Evolutionary conservation across 768 basidiomycete genomes (phyloP), one percentile per base, ranked within the genome.

Genomic region (Leucosporidium scottii): DNA sequence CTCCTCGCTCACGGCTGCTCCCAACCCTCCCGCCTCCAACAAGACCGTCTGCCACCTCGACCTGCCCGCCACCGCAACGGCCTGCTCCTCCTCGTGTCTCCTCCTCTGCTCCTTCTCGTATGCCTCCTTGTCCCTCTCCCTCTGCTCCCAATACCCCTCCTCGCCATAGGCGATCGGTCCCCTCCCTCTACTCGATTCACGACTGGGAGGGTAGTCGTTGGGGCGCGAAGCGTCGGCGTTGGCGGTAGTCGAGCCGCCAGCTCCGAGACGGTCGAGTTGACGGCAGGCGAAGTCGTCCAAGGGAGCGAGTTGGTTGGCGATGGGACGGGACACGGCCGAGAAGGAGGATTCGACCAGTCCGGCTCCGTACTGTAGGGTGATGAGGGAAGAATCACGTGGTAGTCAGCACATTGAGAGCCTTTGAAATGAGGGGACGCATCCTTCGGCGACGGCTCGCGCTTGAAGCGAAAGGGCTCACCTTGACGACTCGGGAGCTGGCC

Each of bases 1-100:
- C 78, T 93, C 92, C 70, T 93, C 91, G 77, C 90, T 91, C 39
- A 93, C 81, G 12, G 92, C 91, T 0, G 89, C 90, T 65, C 90
- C 84, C 44, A 94, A 81, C 0, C 91, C 91, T 31, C 75, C 75
- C 12, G 90, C 91, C 78, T 93, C 91, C 28, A 88, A 81, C 50
- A 93, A 79, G 31, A 93, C 83, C 0, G 87, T 84, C 73, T 92
- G 90, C 91, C 89, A 91, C 51, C 88, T 81, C 77, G 88, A 88
- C n/a, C 90, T 54, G 49, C 53, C 31, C 34, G 27, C 51, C 5
- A 50, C 56, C 1, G 61, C 56, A 15, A 62, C 64, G 34, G 67
- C 61, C 53, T 70, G 72, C 25, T 49, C 20, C 25, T 36, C 53
- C 58, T 34, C 51, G 56, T 9, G 36, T 28, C 27, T 10, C 39